These are phyloP conservation scores for Papiliotrema nemorosa DNA, from an alignment of 1,284 basidiomycete genomes.

Conservation along the genomic window DNA sequence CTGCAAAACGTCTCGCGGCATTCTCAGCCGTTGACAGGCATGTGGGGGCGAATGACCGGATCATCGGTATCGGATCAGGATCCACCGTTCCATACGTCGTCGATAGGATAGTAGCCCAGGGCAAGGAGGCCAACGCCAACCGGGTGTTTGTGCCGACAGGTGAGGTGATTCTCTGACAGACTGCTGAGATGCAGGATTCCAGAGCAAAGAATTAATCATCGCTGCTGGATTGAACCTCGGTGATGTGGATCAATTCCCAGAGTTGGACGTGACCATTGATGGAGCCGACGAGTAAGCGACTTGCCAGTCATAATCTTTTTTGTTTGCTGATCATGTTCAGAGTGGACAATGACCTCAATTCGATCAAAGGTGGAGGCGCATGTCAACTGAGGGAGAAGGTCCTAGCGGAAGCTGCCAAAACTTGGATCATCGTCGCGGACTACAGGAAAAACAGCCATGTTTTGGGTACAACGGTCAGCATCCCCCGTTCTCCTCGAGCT, in stretches of 20 bases:
- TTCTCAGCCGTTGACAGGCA: constrained; percentile 92
- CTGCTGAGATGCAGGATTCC: constrained; percentile 67
- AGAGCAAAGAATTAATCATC: constrained; percentile 93
- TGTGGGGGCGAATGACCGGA: constrained; percentile 75
- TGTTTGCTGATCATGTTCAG: constrained; percentile 54
- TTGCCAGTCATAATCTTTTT: background rate
- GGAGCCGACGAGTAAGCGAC: constrained; percentile 86
- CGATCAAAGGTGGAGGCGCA: constrained; percentile 96
- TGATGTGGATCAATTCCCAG: constrained; percentile 86
- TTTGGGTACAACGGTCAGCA: constrained; percentile 74
- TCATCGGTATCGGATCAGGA: constrained; percentile 88
- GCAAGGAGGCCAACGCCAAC: constrained; percentile 66
- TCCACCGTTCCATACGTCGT: constrained; percentile 98
- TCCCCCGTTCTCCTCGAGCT: background rate
- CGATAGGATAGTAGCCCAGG: constrained; percentile 87
- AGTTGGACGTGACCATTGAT: constrained; percentile 92
- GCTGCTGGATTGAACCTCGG: constrained; percentile 74
- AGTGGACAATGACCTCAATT: constrained; percentile 83
- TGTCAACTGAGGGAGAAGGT: constrained; percentile 98
- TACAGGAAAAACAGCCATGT: constrained; percentile 84
- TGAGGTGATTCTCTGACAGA: constrained; percentile 31
- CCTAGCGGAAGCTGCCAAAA: constrained; percentile 89
- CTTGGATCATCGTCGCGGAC: constrained; percentile 94
- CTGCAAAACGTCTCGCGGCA: constrained; percentile 84
- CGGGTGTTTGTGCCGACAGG: constrained; percentile 89